Evolutionary conservation across 1,284 basidiomycete species (phyloP), one percentile per base, ranked within the genome.

Genomic region (Leucoagaricus sp.): DNA sequence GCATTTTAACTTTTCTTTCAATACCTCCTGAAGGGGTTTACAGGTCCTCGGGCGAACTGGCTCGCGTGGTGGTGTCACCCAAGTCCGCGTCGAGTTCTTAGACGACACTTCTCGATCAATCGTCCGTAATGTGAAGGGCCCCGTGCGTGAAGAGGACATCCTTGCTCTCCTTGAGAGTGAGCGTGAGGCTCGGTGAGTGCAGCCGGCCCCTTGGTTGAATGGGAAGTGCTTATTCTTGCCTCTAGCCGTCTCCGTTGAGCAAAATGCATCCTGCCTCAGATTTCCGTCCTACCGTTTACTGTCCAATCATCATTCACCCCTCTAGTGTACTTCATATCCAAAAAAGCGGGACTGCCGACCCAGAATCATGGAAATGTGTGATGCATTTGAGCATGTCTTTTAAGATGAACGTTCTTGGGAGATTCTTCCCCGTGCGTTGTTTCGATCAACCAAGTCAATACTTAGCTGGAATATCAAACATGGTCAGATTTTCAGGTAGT

Each of bases 31-130:
- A 61, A 49, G 58, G 56, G 49, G 19, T 58, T 53, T 28, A n/a
- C 61, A 97, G 93, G 94, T 98, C 74, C 89, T 99, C 71, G 97
- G 97, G 75, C 89, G 97, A 71, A 99, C 97, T 72, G 97, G 97
- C 65, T 98, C 96, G 69, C 94, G 97, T 76, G 97, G 97, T 82
- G 96, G 96, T 84, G 96, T 99, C 69, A 99, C 95, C 65, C 97
- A 99, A 84, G 96, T 98, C 76, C 94, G 96, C 67, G 97, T 99
- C 67, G 96, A 99, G 77, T 98, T 99, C 84, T 91, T 99, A 91
- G 96, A 99, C 77, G 96, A 99, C 75, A 87, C 91, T 55, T 87
- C 87, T 67, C 93, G 97, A 69, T 91, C 92, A 64, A 97, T 99
- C 78, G 97, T 99, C 80, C 93, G 96, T 67, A 99, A 99, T 83